Evolutionary conservation across 768 basidiomycete genomes (phyloP).

Genomic region (Leucosporidium scottii): DNA sequence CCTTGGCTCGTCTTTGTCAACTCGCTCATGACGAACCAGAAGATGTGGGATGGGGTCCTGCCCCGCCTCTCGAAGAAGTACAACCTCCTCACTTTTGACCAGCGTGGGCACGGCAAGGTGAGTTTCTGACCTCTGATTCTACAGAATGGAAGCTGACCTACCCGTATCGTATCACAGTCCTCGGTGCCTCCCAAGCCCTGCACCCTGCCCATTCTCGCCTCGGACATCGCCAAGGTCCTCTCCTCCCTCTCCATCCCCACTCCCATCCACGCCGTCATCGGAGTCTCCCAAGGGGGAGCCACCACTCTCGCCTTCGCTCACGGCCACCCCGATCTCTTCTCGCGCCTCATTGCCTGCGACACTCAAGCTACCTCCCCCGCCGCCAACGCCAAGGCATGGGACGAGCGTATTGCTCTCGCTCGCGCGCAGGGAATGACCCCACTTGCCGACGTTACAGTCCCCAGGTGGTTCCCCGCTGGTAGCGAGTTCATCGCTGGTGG

Average conservation of each 20-base stretch:
- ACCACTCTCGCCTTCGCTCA: constrained; percentile 41
- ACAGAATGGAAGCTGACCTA: background rate
- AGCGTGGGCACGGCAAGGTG: constrained; percentile 42
- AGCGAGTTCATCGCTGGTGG: constrained; percentile 33
- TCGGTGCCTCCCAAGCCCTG: constrained; percentile 35
- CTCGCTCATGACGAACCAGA: constrained; percentile 41
- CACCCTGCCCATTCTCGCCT: constrained; percentile 38
- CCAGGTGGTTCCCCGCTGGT: constrained; percentile 40
- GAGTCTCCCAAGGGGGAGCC: constrained; percentile 43
- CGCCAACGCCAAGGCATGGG: constrained; percentile 42
- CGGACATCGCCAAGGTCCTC: constrained; percentile 39
- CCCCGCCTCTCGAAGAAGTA: constrained; percentile 37
- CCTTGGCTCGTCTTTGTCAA: constrained; percentile 41
- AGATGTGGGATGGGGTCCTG: constrained; percentile 40
- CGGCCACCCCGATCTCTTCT: constrained; percentile 30
- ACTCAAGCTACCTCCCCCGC: constrained; percentile 41
- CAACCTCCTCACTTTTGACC: constrained; percentile 41
- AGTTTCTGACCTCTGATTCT: background rate
- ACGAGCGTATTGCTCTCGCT: constrained; percentile 41
- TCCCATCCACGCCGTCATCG: constrained; percentile 40
- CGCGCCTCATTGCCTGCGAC: constrained; percentile 40
- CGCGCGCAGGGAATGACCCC: constrained; percentile 33
- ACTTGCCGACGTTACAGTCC: constrained; percentile 39
- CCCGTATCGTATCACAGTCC: constrained; percentile 20
- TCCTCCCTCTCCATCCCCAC: constrained; percentile 34